phyloP scores from a whole-genome alignment of 176 grass and related monocot species.

The Carex myosuroides region DNA sequence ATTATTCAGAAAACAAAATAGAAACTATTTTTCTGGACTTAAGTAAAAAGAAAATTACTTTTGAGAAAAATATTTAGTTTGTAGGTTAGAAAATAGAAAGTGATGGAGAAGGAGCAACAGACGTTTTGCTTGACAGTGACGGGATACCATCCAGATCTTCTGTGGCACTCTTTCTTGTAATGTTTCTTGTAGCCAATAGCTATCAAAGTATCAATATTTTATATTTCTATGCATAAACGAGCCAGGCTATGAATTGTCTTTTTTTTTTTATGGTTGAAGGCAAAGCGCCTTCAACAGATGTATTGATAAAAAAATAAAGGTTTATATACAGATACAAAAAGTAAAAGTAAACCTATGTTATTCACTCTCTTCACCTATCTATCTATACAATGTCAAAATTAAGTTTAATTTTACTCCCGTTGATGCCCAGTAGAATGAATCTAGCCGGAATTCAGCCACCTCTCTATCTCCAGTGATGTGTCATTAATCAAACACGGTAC shows the following conservation, averaged over 20 bases:
- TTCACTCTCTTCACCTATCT: too few relatives aligned
- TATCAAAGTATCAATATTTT: neutral
- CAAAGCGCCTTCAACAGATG: too few relatives aligned
- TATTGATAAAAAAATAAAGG: too few relatives aligned
- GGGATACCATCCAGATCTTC: constrained; percentile 10
- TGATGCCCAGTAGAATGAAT: too few relatives aligned
- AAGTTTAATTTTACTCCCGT: too few relatives aligned
- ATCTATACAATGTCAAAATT: too few relatives aligned
- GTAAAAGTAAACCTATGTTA: too few relatives aligned
- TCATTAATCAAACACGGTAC: too few relatives aligned
- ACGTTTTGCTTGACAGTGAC: constrained; percentile 9
- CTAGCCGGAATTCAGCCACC: too few relatives aligned
- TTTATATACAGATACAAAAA: too few relatives aligned
- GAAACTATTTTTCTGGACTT: neutral
- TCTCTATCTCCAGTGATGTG: too few relatives aligned
- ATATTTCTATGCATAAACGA: neutral
- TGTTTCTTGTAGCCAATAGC: neutral
- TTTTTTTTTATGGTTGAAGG: too few relatives aligned
- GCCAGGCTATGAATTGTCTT: neutral
- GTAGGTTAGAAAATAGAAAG: neutral
- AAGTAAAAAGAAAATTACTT: neutral
- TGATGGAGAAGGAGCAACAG: constrained; percentile 15
- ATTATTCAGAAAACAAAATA: neutral
- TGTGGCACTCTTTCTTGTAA: neutral
- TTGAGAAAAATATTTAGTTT: neutral